Conservation (phyloP, 805 yeast genomes). For the Pichia rugopelliculosa region DNA sequence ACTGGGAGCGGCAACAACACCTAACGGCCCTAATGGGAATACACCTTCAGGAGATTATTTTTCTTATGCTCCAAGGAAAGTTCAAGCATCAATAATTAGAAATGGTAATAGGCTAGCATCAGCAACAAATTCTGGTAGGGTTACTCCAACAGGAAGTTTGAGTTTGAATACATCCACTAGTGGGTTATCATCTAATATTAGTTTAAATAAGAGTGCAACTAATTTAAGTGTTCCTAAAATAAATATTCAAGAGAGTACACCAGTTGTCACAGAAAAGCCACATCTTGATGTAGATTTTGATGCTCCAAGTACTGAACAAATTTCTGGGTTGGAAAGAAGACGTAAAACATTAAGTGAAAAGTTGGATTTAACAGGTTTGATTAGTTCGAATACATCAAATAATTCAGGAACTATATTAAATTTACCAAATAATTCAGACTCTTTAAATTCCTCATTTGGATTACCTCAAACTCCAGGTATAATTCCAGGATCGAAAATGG, state of each 20-base stretch:
- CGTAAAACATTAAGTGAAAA: slow-evolving; percentile 12
- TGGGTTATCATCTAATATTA: neutral
- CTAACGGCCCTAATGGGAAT: slow-evolving; percentile 1
- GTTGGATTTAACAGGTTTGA: slow-evolving; percentile 4
- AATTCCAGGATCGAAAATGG: slow-evolving; percentile 13
- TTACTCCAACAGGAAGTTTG: neutral
- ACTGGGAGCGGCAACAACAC: slow-evolving; percentile 2
- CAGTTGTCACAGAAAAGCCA: neutral
- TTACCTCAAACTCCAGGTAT: slow-evolving; percentile 14
- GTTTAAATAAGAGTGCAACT: neutral
- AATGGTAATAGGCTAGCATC: slow-evolving; percentile 11
- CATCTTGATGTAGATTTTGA: neutral
- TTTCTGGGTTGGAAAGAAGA: slow-evolving; percentile 8
- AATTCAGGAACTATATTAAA: neutral
- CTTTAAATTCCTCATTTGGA: neutral
- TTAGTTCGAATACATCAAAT: neutral
- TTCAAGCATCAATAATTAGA: slow-evolving; percentile 10
- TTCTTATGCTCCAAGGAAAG: slow-evolving; percentile 12
- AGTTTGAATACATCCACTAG: neutral
- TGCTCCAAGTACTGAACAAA: neutral
- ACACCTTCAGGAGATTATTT: slow-evolving; percentile 11
- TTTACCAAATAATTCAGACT: neutral
- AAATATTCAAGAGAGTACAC: slow-evolving; percentile 27
- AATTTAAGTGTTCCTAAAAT: slow-evolving; percentile 1
- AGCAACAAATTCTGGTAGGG: neutral